Evolutionary conservation across 768 basidiomycete species (phyloP).

Genomic region (Crepidotus variabilis): DNA sequence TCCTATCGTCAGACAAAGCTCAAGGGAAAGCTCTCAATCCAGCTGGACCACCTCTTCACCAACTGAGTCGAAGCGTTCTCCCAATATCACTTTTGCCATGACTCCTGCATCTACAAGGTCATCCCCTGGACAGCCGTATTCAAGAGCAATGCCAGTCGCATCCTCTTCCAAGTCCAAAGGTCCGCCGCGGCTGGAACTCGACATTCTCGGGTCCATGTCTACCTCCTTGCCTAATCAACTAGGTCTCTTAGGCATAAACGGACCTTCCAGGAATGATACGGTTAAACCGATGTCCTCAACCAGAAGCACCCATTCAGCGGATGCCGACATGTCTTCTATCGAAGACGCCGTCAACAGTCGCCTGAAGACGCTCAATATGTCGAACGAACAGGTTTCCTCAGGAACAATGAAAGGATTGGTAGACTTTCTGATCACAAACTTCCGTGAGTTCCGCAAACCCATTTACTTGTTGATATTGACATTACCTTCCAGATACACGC

Average conservation of each 20-base stretch:
- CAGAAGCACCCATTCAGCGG: constrained; percentile 16
- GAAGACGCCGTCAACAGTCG: constrained; percentile 22
- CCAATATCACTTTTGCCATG: neutral
- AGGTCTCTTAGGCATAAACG: constrained; percentile 12
- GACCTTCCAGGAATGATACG: constrained; percentile 3
- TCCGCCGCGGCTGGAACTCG: neutral
- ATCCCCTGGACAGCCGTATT: neutral
- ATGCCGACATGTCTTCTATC: constrained; percentile 18
- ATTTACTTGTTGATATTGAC: neutral
- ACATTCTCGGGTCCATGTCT: neutral
- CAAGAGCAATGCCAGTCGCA: neutral
- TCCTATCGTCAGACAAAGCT: neutral
- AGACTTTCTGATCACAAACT: constrained; percentile 32
- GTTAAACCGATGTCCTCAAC: neutral
- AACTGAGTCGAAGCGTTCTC: neutral
- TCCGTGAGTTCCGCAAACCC: constrained; percentile 21
- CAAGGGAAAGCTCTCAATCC: neutral
- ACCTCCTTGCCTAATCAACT: neutral
- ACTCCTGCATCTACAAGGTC: neutral
- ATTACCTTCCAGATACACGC: constrained; percentile 20
- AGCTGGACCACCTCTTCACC: neutral
- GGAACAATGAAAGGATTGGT: constrained; percentile 42
- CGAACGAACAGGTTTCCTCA: constrained; percentile 27
- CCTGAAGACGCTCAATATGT: constrained; percentile 22
- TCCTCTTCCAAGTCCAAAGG: neutral